Base-by-base conservation (phyloP, 106 monocot genomes). In the Phalaenopsis aphrodite region DNA sequence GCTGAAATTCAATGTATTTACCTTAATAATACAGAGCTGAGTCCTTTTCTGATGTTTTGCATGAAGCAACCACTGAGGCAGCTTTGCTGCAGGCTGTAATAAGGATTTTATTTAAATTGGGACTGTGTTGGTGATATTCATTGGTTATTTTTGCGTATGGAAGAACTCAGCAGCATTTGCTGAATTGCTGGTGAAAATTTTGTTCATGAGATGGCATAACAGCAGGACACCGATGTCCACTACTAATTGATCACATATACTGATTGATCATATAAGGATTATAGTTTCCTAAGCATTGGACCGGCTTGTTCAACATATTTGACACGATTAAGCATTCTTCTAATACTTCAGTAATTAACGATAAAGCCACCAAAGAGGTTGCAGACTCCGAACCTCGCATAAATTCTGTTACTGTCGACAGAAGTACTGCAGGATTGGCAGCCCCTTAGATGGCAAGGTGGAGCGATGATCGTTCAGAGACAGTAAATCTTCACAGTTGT, bases 61-160 rank as follows among this genome's bases (percentile, higher is more conserved):
- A 76, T 86, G 79, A 15, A 86, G 17, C 41, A 86, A n/a, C 86
- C 89, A 89, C 74, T 77, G 84, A 45, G 84, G 84, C 66, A 86
- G 78, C 21, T 79, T 84, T 19, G 67, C n/a, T 41, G 86, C 39
- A 56, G 83, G 48, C 15, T 80, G n/a, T n/a, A n/a, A 72, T 38
- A n/a, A 3, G 1, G 71, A 77, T 77, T 80, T 47, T 55, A 73
- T n/a, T 23, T 75, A 78, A 84, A 56, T 14, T 86, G 69, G 30
- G 79, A 81, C 12, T 75, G 37, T 75, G 75, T 66, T 67, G 76
- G 66, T 65, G 86, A 78, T 23, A 66, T 42, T 16, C 79, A 84
- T 67, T 85, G 72, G 57, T 67, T 84, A 55, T 85, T 83, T 47
- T 82, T 82, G 76, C 83, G 75, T 55, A 83, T 57, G 21, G 77